These are phyloP conservation scores for Trichoderma sp. DNA, from an alignment of 2,329 filamentous ascomycete genomes.

Conservation along the genomic window DNA sequence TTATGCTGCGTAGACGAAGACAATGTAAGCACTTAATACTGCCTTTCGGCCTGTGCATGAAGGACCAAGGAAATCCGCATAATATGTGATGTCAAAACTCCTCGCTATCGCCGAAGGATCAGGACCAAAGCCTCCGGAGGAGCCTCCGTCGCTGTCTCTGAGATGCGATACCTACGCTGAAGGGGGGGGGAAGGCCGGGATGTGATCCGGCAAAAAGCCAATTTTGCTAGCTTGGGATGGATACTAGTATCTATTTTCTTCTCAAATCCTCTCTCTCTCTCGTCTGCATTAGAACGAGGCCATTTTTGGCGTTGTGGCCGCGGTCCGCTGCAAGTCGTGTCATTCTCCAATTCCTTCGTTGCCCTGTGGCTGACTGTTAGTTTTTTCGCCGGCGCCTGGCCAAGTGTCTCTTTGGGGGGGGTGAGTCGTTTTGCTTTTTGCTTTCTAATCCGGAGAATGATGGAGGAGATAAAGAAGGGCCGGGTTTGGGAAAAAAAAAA, in stretches of 20 bases:
- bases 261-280: too few relatives aligned
- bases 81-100: neutral
- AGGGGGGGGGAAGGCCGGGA: neutral
- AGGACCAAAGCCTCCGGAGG: neutral
- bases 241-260: too few relatives aligned
- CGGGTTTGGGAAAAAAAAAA: too few relatives aligned
- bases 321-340: too few relatives aligned
- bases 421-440: too few relatives aligned
- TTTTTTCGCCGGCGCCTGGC: too few relatives aligned
- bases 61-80: neutral
- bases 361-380: too few relatives aligned
- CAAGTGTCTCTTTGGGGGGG: too few relatives aligned
- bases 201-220: neutral
- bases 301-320: too few relatives aligned
- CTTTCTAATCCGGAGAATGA: neutral
- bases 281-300: too few relatives aligned
- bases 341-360: too few relatives aligned
- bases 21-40: neutral
- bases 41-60: neutral
- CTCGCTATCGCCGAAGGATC: neutral
- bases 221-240: neutral
- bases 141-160: neutral
- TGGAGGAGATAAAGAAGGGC: neutral
- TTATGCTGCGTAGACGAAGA: neutral
- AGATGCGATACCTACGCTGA: neutral